Evolutionary conservation across 345 rosid genomes (phyloP), one percentile per base, ranked within the genome.

Genomic region (Excoecaria cochinchinensis): DNA sequence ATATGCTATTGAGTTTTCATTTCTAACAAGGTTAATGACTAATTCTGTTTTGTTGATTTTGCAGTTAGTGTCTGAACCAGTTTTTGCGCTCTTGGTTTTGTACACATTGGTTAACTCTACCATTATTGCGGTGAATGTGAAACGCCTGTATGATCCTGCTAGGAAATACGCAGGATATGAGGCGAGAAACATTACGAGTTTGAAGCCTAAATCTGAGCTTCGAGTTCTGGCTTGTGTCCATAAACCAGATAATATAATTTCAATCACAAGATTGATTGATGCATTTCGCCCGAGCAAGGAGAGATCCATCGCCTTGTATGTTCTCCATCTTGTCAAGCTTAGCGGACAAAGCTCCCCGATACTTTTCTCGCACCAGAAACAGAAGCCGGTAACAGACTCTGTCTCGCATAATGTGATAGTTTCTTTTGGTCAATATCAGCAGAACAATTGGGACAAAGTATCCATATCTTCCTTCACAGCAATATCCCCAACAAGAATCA

Each of bases 91-190:
- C 3, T n/a, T 31, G 10, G 36, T 8, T 13, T 0, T 55, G 9
- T 8, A 24, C 9, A 67, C 82, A 4, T 4, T 81, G 10, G 0
- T 79, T 4, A 77, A 74, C 15, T 73, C 84, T 0, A 79, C 67
- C 17, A 8, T 79, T 50, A 19, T 74, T 50, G 50, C 83, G 3
- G 39, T 87, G 3, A 38, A 80, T 5, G 85, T 90, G 52, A 85
- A 77, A 65, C 19, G 11, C 25, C 80, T 90, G 67, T 84, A 86
- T 56, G 85, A 89, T 62, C 89, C 90, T 40, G 40, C 71, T 3
- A 75, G 72, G 74, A 83, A 77, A 31, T 79, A 77, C 60, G 48
- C 73, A 66, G 73, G 87, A 14, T 61, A 50, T 69, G 79, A 76
- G 67, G 51, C 83, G 68, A 78, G 74, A 46, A 85, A 86, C 38